Evolutionary conservation across 495 filamentous ascomycete species (phyloP).

Genomic region (Viridothelium virens): DNA sequence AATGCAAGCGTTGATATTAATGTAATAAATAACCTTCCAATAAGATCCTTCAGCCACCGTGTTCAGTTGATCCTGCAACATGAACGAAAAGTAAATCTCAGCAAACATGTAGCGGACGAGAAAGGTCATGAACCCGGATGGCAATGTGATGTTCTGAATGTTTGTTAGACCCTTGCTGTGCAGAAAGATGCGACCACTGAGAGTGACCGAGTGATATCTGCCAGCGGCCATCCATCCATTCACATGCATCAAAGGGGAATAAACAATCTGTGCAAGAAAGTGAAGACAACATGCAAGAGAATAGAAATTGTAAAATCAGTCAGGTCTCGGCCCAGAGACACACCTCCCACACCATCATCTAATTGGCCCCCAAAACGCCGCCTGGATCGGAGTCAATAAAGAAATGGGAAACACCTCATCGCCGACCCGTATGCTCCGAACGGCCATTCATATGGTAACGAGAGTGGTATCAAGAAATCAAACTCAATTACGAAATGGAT

Average conservation of each 20-base stretch:
- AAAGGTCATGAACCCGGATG: background rate
- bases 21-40: background rate
- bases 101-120: slow-evolving; percentile 8
- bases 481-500: background rate
- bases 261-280: background rate
- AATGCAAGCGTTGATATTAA: background rate
- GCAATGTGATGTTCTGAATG: slow-evolving; percentile 1
- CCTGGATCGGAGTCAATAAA: background rate
- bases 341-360: background rate
- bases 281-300: background rate
- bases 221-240: background rate
- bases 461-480: slow-evolving; percentile 5
- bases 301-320: background rate
- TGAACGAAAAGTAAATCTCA: background rate
- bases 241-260: background rate
- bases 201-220: slow-evolving; percentile 2
- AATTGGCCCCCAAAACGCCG: background rate
- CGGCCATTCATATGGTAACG: background rate
- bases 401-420: background rate
- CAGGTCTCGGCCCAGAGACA: background rate
- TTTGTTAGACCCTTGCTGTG: background rate
- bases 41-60: background rate
- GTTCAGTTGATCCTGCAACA: slow-evolving; percentile 10
- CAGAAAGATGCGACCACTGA: slow-evolving; percentile 1
- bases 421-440: background rate